Base-by-base conservation (phyloP, 2,329 filamentous ascomycete genomes). In the Tetracladium maxilliforme region DNA sequence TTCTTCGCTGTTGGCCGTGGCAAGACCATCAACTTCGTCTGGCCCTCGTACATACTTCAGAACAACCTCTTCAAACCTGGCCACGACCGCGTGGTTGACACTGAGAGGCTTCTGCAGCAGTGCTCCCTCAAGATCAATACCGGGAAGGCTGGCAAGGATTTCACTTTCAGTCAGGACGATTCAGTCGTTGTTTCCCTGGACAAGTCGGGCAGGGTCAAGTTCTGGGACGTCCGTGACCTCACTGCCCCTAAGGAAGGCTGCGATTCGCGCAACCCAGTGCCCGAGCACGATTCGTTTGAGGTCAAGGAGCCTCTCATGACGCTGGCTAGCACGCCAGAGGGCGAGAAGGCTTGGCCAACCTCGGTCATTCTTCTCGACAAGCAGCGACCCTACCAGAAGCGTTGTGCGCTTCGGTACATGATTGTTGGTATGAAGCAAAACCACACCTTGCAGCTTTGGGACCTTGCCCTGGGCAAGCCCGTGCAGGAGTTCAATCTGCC, bases 371-470 rank as follows among this genome's bases (percentile, higher is more conserved):
- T 98, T 51, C 73, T 98, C 39, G 90, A 98, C 56, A 98, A 95
- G 62, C 73, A 86, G 52, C 80, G 86, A 34, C 84, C 90, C 22
- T 94, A 92, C 52, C 70, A 76, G 55, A 93, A 90, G 56, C 77
- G 80, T 31, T 78, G 80, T 43, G 86, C 92, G 23, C 64, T 94
- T 34, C 74, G 90, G 33, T 98, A 98, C 57, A 77, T 98, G 58
- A 76, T 98, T 47, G 82, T 98, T 33, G 90, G 90, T 41, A 83
- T 95, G 70, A 94, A 95, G 59, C 90, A 98, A 52, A 98, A 98
- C 52, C 90, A 98, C 56, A 92, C 87, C 28, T 70, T 98, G 33
- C 92, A 98, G 60, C 70, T 98, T 22, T 98, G 90, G 92, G 90
- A 98, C 58, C 73, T 98, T 44, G 84, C 81, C 21, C 73, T 98